Evolutionary conservation across 768 basidiomycete genomes (phyloP).

Genomic region (Tricholoma terreum): DNA sequence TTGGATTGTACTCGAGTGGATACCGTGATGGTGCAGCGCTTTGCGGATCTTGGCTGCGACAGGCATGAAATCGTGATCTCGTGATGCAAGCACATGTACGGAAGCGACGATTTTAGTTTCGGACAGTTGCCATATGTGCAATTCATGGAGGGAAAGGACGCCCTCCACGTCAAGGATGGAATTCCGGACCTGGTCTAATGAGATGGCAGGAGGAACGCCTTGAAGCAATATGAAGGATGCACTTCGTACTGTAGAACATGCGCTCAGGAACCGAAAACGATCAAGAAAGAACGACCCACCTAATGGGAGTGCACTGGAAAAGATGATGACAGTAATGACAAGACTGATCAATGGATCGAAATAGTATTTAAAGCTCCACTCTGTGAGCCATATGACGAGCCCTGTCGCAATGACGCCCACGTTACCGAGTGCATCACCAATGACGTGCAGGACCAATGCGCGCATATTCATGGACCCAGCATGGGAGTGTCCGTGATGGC

Average conservation of each 20-base stretch:
- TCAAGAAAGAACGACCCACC: conserved; percentile 42
- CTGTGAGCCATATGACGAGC: conserved; percentile 87
- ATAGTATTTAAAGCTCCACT: conserved; percentile 84
- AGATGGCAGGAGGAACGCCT: conserved; percentile 87
- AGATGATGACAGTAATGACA: conserved; percentile 94
- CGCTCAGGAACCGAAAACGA: neutral
- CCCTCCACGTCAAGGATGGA: conserved; percentile 82
- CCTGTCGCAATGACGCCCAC: conserved; percentile 97
- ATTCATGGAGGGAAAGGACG: conserved; percentile 84
- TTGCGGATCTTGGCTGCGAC: conserved; percentile 82
- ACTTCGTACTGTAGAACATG: conserved; percentile 57
- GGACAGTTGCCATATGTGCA: conserved; percentile 97
- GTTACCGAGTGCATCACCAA: conserved; percentile 97
- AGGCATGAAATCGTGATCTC: conserved; percentile 86
- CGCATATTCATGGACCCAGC: conserved; percentile 95
- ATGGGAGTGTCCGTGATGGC: conserved; percentile 39
- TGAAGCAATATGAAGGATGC: conserved; percentile 95
- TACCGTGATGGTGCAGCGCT: conserved; percentile 84
- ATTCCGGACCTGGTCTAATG: conserved; percentile 82
- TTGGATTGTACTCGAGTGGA: conserved; percentile 94
- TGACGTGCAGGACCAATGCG: conserved; percentile 90
- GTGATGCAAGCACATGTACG: conserved; percentile 87
- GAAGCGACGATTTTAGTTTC: conserved; percentile 94
- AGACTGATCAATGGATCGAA: conserved; percentile 93
- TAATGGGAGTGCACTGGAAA: conserved; percentile 90